A percentile compares a stretch with the other conserved stretches of the same genome.
These are phyloP conservation scores for Mimosa bimucronata DNA, from an alignment of 306 rosid genomes.

Conservation along the genomic window DNA sequence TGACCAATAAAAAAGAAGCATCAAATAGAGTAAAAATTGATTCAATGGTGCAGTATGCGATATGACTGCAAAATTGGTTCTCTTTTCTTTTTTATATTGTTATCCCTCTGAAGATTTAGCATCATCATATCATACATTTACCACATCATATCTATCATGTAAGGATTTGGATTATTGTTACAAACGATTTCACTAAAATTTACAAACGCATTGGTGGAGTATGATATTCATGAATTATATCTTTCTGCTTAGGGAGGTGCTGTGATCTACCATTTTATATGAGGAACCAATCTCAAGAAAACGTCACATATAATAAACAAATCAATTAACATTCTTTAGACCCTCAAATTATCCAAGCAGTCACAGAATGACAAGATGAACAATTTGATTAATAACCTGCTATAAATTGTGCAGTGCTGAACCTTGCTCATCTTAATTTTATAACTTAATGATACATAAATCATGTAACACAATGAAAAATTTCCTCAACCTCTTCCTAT, in stretches of 20 bases:
- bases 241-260: constrained; percentile 10
- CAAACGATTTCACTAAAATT: background rate
- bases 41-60: constrained; percentile 15
- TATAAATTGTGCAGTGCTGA: background rate
- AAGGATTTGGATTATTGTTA: background rate
- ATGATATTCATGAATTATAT: background rate
- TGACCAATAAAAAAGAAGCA: background rate
- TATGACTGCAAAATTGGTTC: constrained; percentile 3
- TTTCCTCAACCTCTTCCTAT: background rate
- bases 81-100: background rate
- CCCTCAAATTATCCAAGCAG: constrained; percentile 16
- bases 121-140: background rate
- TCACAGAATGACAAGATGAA: constrained; percentile 9
- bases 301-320: background rate
- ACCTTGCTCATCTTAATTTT: constrained; percentile 23
- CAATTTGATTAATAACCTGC: constrained; percentile 6
- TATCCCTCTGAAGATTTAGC: background rate
- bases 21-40: constrained; percentile 16
- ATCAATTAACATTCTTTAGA: background rate
- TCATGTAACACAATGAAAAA: constrained; percentile 26
- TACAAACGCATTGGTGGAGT: background rate
- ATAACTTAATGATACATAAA: background rate
- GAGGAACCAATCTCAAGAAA: background rate
- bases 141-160: background rate
- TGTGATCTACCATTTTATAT: background rate